phyloP scores from a whole-genome alignment of 352 stramenopile genomes.

The Phytophthora sp. region DNA sequence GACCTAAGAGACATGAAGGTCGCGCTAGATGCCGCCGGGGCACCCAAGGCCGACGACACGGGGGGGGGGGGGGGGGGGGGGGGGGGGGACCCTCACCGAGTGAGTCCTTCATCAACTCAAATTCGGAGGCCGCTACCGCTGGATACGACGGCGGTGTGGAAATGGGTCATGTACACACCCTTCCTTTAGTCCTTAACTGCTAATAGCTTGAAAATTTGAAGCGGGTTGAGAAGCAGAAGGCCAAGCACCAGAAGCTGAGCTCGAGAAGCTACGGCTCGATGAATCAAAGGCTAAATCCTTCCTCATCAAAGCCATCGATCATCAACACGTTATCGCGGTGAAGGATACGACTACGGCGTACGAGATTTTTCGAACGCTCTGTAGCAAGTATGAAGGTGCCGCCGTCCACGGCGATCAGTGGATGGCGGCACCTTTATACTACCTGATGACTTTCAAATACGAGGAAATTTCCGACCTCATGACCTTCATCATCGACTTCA shows the following conservation, averaged over 20 bases:
- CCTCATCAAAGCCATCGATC: constrained; percentile 7
- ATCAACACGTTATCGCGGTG: constrained; percentile 3
- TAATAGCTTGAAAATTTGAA: background rate
- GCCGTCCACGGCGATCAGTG: no score
- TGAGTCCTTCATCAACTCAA: background rate
- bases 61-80: no score
- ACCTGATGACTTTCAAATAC: constrained; percentile 4
- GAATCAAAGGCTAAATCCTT: background rate
- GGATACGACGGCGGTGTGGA: background rate
- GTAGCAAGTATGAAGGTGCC: constrained; percentile 5
- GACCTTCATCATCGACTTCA: background rate
- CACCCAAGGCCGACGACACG: no score
- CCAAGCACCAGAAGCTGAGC: background rate
- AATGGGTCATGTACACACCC: background rate
- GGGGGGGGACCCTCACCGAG: constrained; percentile 1
- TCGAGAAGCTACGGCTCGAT: background rate
- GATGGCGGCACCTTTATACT: no score
- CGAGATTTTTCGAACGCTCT: constrained; percentile 2
- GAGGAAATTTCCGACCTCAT: background rate
- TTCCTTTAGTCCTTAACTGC: background rate
- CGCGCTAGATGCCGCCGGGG: no score
- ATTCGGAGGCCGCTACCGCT: background rate
- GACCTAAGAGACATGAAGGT: no score
- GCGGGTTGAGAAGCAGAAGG: no score
- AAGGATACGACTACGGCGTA: constrained; percentile 1